Evolutionary conservation across 2,329 filamentous ascomycete genomes (phyloP).

Genomic region (Ceratocystis eucalypticola): DNA sequence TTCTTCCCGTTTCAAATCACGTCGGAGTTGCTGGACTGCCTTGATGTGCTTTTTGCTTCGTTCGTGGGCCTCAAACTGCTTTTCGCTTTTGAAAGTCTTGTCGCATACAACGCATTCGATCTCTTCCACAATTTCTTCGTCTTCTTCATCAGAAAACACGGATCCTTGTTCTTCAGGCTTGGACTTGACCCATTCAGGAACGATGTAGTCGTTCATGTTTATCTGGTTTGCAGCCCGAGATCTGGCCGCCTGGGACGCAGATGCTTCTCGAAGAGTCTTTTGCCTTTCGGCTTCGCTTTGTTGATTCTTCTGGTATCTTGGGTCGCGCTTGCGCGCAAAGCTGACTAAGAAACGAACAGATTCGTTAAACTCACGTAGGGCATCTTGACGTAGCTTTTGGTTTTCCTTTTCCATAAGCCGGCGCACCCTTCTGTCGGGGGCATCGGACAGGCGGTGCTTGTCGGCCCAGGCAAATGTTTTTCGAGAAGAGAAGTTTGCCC

Average conservation of each 20-base stretch:
- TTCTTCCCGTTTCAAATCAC: conserved; percentile 75
- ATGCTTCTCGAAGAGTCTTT: conserved; percentile 60
- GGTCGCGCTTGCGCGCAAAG: conserved; percentile 85
- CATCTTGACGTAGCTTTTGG: conserved; percentile 67
- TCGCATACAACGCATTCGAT: conserved; percentile 67
- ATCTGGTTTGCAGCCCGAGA: conserved; percentile 70
- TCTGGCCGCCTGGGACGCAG: conserved; percentile 70
- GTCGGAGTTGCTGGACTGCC: conserved; percentile 62
- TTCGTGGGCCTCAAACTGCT: conserved; percentile 82
- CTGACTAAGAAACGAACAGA: conserved; percentile 72
- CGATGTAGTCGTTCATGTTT: conserved; percentile 38
- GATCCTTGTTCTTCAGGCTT: conserved; percentile 47
- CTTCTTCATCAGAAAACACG: conserved; percentile 32
- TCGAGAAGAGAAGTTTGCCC: conserved; percentile 67
- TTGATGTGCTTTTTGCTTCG: conserved; percentile 95
- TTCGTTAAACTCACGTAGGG: conserved; percentile 79
- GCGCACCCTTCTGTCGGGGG: conserved; percentile 69
- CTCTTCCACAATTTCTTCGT: conserved; percentile 39
- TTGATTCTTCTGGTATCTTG: conserved; percentile 62
- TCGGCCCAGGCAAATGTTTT: conserved; percentile 90
- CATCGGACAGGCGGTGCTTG: conserved; percentile 67
- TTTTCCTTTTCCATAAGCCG: conserved; percentile 94
- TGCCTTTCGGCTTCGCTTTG: conserved; percentile 73
- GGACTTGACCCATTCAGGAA: conserved; percentile 33
- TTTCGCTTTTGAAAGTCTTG: conserved; percentile 77